Conservation (phyloP, 352 stramenopile genomes). For the Phytophthora hibernalis region DNA sequence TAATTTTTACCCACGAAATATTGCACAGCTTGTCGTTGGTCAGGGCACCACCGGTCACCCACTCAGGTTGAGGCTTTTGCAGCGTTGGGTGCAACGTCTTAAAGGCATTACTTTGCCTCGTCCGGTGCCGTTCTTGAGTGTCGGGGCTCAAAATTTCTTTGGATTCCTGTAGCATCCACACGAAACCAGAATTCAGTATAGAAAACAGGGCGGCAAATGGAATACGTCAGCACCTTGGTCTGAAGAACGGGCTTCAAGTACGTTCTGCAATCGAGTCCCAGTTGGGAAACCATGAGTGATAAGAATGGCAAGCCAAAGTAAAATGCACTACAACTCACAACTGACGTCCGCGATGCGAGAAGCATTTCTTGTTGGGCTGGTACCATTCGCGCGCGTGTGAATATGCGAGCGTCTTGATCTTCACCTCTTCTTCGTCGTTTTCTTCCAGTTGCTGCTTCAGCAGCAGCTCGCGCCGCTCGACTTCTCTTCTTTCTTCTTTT, state of each 20-base stretch:
- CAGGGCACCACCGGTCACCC: conserved; percentile 30
- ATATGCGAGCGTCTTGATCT: conserved; percentile 67
- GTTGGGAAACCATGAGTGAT: conserved; percentile 10
- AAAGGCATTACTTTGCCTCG: conserved; percentile 11
- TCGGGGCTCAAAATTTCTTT: conserved; percentile 14
- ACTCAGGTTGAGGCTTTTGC: conserved; percentile 31
- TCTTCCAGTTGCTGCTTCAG: conserved; percentile 51
- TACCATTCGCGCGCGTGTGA: conserved; percentile 66
- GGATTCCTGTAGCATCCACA: conserved; percentile 18
- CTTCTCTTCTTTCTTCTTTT: conserved; percentile 36
- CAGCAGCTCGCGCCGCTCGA: conserved; percentile 31
- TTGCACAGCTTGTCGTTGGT: conserved; percentile 41
- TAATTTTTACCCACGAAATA: conserved; percentile 40
- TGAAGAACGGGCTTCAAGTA: conserved; percentile 68
- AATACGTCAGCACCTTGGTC: conserved; percentile 32
- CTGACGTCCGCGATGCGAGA: conserved; percentile 59
- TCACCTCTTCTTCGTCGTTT: conserved; percentile 65
- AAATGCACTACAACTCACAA: conserved; percentile 41
- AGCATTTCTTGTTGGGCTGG: conserved; percentile 71
- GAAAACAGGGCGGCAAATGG: background rate
- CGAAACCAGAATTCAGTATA: background rate
- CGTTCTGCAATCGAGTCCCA: conserved; percentile 37
- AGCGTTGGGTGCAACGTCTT: conserved; percentile 5
- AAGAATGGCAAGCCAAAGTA: background rate
- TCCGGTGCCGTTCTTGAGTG: conserved; percentile 6